These are phyloP conservation scores for Passiflora organensis DNA, from an alignment of 345 rosid genomes.

Conservation along the genomic window DNA sequence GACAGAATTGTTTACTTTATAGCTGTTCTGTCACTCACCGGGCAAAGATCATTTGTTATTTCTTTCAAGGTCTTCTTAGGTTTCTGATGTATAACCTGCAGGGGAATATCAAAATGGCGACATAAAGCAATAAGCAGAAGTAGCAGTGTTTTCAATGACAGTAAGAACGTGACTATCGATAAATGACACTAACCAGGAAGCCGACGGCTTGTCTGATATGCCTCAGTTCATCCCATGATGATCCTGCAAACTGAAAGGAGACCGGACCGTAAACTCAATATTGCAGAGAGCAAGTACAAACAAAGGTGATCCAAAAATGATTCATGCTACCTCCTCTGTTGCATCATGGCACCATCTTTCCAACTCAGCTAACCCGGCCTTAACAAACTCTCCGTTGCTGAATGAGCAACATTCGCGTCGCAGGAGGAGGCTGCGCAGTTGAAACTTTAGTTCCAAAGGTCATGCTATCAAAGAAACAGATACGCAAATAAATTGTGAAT, in stretches of 20 bases:
- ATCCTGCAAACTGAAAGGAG: constrained; percentile 42
- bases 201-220: constrained; percentile 97
- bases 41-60: constrained; percentile 86
- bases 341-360: constrained; percentile 78
- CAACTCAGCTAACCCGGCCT: constrained; percentile 83
- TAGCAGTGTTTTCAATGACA: neutral
- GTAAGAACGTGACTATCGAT: neutral
- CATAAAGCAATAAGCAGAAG: neutral
- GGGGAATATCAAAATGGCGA: constrained; percentile 4
- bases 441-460: constrained; percentile 4
- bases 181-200: constrained; percentile 49
- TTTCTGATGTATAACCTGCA: constrained; percentile 87
- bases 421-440: constrained; percentile 68
- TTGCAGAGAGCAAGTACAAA: constrained; percentile 4
- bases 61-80: constrained; percentile 77
- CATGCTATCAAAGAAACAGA: constrained; percentile 3
- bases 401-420: constrained; percentile 96
- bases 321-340: constrained; percentile 64
- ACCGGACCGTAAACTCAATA: constrained; percentile 13
- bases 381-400: constrained; percentile 91
- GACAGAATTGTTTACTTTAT: neutral
- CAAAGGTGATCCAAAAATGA: neutral
- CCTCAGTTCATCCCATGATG: constrained; percentile 89
- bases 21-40: constrained; percentile 32
- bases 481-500: neutral